phyloP scores from a whole-genome alignment of 306 rosid species.

The Benincasa hispida region DNA sequence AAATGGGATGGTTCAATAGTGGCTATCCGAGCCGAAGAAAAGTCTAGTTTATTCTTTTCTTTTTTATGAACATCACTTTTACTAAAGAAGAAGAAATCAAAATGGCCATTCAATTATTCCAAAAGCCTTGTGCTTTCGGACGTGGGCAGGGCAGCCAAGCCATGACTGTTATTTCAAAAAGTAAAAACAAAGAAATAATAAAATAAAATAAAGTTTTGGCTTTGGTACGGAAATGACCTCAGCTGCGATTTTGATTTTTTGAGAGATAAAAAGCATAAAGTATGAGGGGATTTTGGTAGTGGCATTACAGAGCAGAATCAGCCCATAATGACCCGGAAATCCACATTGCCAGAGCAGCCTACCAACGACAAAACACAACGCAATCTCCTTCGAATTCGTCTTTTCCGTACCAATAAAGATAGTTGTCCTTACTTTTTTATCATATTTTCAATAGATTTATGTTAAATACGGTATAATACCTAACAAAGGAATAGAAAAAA shows the following conservation, averaged over 20 bases:
- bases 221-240: conserved; percentile 2
- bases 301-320: background rate
- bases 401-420: too few relatives aligned
- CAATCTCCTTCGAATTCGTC: too few relatives aligned
- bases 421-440: too few relatives aligned
- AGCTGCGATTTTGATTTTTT: background rate
- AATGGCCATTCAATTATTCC: conserved; percentile 5
- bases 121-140: conserved; percentile 1
- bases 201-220: background rate
- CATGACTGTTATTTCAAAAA: background rate
- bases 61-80: background rate
- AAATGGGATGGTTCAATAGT: background rate
- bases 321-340: background rate
- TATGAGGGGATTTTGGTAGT: background rate
- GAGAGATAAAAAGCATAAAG: background rate
- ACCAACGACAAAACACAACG: too few relatives aligned
- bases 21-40: background rate
- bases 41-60: background rate
- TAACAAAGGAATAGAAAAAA: too few relatives aligned
- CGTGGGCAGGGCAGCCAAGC: background rate
- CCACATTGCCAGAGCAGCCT: background rate
- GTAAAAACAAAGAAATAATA: background rate
- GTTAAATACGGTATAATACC: too few relatives aligned
- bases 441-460: too few relatives aligned
- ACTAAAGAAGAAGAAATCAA: background rate